These are phyloP conservation scores for Ambrosiella beaveri DNA, from an alignment of 2,329 filamentous ascomycete species.

Conservation along the genomic window DNA sequence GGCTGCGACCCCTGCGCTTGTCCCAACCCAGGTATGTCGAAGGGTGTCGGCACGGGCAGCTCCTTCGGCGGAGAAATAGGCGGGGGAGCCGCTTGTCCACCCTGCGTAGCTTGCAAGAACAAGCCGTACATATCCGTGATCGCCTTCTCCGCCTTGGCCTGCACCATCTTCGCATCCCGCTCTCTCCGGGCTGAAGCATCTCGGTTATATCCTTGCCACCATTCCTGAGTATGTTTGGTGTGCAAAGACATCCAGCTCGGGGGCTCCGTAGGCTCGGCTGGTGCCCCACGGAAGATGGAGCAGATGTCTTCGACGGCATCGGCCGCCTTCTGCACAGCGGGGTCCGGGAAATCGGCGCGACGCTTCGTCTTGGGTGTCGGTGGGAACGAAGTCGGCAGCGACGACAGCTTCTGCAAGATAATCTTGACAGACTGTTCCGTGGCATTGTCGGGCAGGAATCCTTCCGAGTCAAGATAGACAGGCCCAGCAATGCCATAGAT, in stretches of 20 bases:
- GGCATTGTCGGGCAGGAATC: slow-evolving; percentile 4
- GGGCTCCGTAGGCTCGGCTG: slow-evolving; percentile 31
- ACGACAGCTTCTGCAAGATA: slow-evolving; percentile 16
- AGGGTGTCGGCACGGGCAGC: not conserved
- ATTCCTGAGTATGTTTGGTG: slow-evolving; percentile 30
- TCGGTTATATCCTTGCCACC: slow-evolving; percentile 33
- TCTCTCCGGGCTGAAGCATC: slow-evolving; percentile 18
- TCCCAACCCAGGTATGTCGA: not conserved
- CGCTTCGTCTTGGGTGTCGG: slow-evolving; percentile 18
- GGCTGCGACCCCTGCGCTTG: not conserved
- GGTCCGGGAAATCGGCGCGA: slow-evolving; percentile 26
- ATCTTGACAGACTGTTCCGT: slow-evolving; percentile 1
- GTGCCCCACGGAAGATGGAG: slow-evolving; percentile 25
- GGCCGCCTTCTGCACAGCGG: slow-evolving; percentile 26
- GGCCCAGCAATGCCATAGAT: slow-evolving; percentile 4
- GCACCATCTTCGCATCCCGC: slow-evolving; percentile 9
- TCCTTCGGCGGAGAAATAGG: not conserved
- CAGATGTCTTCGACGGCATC: slow-evolving; percentile 27
- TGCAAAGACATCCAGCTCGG: slow-evolving; percentile 34
- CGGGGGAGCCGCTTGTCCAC: slow-evolving; percentile 13
- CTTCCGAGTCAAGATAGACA: slow-evolving; percentile 2
- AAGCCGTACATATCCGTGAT: slow-evolving; percentile 9
- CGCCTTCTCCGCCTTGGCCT: slow-evolving; percentile 22
- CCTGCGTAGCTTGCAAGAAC: slow-evolving; percentile 10
- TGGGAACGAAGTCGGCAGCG: slow-evolving; percentile 17